Base-by-base conservation (phyloP, 1,139 yeast genomes). In the Candida mesenterica region DNA sequence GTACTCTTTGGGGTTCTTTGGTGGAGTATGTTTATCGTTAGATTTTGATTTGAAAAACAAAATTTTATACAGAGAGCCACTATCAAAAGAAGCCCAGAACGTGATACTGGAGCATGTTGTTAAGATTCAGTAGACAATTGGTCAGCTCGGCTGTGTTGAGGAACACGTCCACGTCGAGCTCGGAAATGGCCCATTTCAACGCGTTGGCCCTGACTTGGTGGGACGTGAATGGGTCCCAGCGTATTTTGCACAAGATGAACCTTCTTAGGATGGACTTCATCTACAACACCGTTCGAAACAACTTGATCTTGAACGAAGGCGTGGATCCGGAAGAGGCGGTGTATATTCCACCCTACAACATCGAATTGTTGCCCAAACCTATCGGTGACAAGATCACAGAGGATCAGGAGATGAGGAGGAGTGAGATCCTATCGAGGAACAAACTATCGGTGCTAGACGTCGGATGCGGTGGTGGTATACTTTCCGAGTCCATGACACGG, bases 401-500 rank as follows among this genome's bases (percentile, higher is more conserved):
- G 14, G 81, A 78, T 41, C 76, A 76, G 41, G 68, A 70, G 10
- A 48, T 45, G 7, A 68, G 73, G 32, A 59, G 78, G 37, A 64
- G 66, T 16, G 65, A 66, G 28, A 47, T 76, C 25, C 55, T 70
- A 30, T 41, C 46, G 4, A 48, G 52, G 0, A 47, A 63, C 28
- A 60, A 69, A 33, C 61, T 78, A 35, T 59, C 62, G 10, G 90
- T 81, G 1, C 63, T 92, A 41, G 99, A 92, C 55, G 82, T 92
- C 37, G 99, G 99, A 0, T 94, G 98, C 55, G 99, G 99, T 15
- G 99, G 98, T 5, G 99, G 99, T 0, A 82, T 92, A 19, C 66
- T 92, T 28, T 68, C 90, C 4, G 99, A 92, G 55, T 81, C 95
- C 1, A 61, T 92, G 56, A 96, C 96, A 0, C 68, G 99, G 45